A percentile compares a stretch with the other conserved stretches of the same genome.
These are phyloP conservation scores for Papilionanthe hybrid DNA, from an alignment of 116 monocot genomes.

Conservation along the genomic window DNA sequence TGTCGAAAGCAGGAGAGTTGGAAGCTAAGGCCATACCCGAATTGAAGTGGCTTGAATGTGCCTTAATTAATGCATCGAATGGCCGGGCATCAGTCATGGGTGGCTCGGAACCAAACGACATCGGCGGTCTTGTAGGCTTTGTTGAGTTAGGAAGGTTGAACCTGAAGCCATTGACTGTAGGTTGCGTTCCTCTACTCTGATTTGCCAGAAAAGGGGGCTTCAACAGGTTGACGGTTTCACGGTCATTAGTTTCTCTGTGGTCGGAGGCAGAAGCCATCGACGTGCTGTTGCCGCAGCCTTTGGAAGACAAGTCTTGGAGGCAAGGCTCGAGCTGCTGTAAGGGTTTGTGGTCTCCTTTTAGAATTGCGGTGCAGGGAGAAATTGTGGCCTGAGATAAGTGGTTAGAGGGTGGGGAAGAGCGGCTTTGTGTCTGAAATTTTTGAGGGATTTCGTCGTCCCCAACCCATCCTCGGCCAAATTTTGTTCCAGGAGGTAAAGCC, in stretches of 20 bases:
- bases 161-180: constrained; percentile 38
- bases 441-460: constrained; percentile 42
- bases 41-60: constrained; percentile 12
- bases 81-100: constrained; percentile 29
- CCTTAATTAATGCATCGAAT: constrained; percentile 20
- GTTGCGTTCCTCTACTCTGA: constrained; percentile 17
- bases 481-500: constrained; percentile 40
- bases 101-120: constrained; percentile 13
- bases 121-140: constrained; percentile 9
- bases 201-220: constrained; percentile 32
- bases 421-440: constrained; percentile 14
- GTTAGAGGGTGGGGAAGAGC: constrained; percentile 14
- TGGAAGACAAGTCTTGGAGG: not conserved
- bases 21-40: constrained; percentile 15
- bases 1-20: not conserved
- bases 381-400: constrained; percentile 9
- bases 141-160: constrained; percentile 17
- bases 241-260: constrained; percentile 6
- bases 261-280: not conserved
- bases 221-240: not conserved
- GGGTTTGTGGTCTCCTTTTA: constrained; percentile 6
- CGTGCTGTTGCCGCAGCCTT: not conserved
- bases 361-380: constrained; percentile 5
- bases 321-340: constrained; percentile 16
- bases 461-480: constrained; percentile 43